These are phyloP conservation scores for Beauveria scarabaeidicola DNA, from an alignment of 2,329 filamentous ascomycete species.

Conservation along the genomic window DNA sequence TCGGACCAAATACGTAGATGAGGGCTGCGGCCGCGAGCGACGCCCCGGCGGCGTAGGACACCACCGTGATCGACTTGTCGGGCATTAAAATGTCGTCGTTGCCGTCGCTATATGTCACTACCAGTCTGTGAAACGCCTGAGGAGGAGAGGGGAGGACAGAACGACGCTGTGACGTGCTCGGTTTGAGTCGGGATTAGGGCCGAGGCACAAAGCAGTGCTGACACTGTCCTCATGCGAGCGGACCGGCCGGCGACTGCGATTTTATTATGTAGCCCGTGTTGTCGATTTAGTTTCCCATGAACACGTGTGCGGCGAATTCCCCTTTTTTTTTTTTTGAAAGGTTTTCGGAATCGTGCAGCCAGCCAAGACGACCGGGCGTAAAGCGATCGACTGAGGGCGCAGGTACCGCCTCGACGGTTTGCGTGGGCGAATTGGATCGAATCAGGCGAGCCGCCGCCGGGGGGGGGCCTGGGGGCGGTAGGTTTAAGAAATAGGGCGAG, in stretches of 20 bases:
- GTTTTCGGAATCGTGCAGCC: background rate
- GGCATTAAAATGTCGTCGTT: conserved; percentile 22
- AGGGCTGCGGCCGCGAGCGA: conserved; percentile 90
- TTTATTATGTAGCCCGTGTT: background rate
- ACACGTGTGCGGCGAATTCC: background rate
- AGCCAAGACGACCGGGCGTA: background rate
- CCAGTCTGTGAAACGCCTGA: background rate
- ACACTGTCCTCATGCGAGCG: background rate
- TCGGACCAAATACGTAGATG: conserved; percentile 97
- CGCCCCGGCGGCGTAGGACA: conserved; percentile 89
- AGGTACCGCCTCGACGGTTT: background rate
- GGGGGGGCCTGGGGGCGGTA: too few species aligned
- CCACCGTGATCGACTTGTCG: conserved; percentile 35
- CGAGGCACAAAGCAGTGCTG: background rate
- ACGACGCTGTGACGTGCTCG: background rate
- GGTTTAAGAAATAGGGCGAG: background rate
- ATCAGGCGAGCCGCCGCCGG: background rate
- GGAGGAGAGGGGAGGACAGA: background rate
- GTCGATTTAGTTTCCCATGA: background rate
- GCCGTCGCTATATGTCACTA: conserved; percentile 9
- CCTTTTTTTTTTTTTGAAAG: too few species aligned
- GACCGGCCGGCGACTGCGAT: background rate
- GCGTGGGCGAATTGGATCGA: background rate
- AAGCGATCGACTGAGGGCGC: background rate
- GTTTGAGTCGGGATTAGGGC: conserved; percentile 5